phyloP scores from a whole-genome alignment of 495 filamentous ascomycete species.

The Friedmanniomyces endolithicus region DNA sequence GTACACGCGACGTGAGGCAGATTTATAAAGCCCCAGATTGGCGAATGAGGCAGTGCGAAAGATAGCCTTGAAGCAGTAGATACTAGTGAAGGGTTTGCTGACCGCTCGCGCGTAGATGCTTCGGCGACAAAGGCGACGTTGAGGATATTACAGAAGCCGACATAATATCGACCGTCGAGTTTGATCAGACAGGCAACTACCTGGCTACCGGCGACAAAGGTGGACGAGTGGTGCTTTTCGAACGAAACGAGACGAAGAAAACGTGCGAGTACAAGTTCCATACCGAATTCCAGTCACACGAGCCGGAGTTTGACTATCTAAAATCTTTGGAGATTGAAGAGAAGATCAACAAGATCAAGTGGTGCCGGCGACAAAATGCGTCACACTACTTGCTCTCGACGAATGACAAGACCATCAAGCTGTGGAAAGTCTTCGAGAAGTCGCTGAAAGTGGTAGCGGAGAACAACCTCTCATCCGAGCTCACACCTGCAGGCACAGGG shows the following conservation, averaged over 20 bases:
- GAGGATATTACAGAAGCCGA: conserved; percentile 99
- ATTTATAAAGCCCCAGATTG: neutral
- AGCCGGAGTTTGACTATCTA: conserved; percentile 97
- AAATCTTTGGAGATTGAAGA: conserved; percentile 99
- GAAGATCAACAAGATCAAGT: conserved; percentile 99
- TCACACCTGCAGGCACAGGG: conserved; percentile 60
- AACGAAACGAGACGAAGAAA: conserved; percentile 99
- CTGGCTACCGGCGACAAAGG: conserved; percentile 96
- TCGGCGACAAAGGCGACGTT: conserved; percentile 98
- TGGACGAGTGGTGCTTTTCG: conserved; percentile 89
- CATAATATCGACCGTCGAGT: conserved; percentile 98
- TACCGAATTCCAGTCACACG: conserved; percentile 98
- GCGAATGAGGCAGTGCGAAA: neutral
- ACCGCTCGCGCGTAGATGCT: conserved; percentile 43
- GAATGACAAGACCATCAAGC: conserved; percentile 99
- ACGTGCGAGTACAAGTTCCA: conserved; percentile 99
- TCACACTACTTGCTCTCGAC: conserved; percentile 97
- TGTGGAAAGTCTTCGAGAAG: conserved; percentile 99
- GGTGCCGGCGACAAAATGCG: conserved; percentile 94
- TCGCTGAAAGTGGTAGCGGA: conserved; percentile 96
- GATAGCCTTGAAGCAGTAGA: too few relatives aligned
- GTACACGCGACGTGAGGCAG: too few relatives aligned
- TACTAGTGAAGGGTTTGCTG: neutral
- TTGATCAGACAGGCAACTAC: conserved; percentile 98
- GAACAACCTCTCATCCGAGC: conserved; percentile 92